phyloP scores from a whole-genome alignment of 495 filamentous ascomycete species.

The Annulohypoxylon bovei region DNA sequence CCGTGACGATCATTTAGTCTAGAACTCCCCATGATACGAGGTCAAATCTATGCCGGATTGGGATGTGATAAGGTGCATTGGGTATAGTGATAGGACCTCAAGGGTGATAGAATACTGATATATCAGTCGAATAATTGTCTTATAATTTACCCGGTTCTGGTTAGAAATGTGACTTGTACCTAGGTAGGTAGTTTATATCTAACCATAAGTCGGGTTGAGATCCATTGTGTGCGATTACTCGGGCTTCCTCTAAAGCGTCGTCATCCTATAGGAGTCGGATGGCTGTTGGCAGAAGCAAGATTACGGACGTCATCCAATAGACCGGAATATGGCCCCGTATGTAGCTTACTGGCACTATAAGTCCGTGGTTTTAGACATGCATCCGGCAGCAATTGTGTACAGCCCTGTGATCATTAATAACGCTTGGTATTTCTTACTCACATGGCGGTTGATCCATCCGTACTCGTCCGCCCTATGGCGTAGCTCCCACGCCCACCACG shows the following conservation, averaged over 20 bases:
- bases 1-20: conserved; percentile 21
- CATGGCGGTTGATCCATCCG: conserved; percentile 2
- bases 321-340: conserved; percentile 33
- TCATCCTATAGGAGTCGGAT: conserved; percentile 4
- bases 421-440: conserved; percentile 13
- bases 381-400: conserved; percentile 6
- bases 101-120: background rate
- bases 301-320: conserved; percentile 5
- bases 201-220: too few relatives aligned
- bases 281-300: background rate
- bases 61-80: conserved; percentile 11
- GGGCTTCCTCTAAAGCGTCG: conserved; percentile 7
- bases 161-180: background rate
- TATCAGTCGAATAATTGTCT: background rate
- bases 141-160: background rate
- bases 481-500: background rate
- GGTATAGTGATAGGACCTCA: conserved; percentile 4
- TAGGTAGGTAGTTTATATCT: too few relatives aligned
- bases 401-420: conserved; percentile 15
- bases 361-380: background rate
- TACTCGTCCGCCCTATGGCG: conserved; percentile 12
- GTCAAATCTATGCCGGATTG: conserved; percentile 5
- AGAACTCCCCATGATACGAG: conserved; percentile 21
- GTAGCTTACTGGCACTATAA: conserved; percentile 19
- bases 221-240: conserved; percentile 29